Base-by-base conservation (phyloP, 2,329 filamentous ascomycete genomes). In the Diaporthe citrichinensis region DNA sequence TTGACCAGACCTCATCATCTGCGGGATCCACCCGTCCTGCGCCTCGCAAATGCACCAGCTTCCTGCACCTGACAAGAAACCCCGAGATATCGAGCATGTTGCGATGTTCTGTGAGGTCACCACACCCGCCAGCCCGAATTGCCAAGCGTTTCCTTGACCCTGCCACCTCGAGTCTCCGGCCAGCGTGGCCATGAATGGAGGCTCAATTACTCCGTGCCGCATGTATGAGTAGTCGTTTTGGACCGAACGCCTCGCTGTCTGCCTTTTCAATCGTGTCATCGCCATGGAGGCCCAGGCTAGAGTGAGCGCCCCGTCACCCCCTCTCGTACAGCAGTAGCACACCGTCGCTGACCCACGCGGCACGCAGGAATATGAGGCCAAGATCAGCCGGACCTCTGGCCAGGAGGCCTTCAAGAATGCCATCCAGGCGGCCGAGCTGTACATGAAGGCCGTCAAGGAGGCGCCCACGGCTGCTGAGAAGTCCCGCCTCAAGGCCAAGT, bases 401-500 rank as follows among this genome's bases (percentile, higher is more conserved):
- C 89, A 90, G 78, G 91, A 92, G 79, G 95, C 95, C 58, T 88
- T 98, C 73, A 87, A 92, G 71, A 90, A 94, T 82, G 93, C 95
- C 68, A 95, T 98, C 81, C 87, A 89, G 78, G 94, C 94, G 6
- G 94, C 92, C 31, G 95, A 98, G 82, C 86, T 94, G 69, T 96
- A 97, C 79, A 94, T 98, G 92, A 90, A 91, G 80, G 94, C 94
- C 3, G 86, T 94, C 72, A 88, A 87, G 76, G 86, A 94, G 76
- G 89, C 92, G 8, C 84, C 87, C n/a, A 87, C 85, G 71, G 85
- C 90, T n/a, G 83, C 84, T 5, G 93, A 97, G 74, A 94, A 91
- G 79, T 85, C 87, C 57, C 89, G 90, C n/a, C 85, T 97, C 68
- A 91, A 92, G 78, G 84, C 87, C 65, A 94, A 93, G 85, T 94